Conservation (phyloP, 352 stramenopile genomes). For the Blastocystis sp. region DNA sequence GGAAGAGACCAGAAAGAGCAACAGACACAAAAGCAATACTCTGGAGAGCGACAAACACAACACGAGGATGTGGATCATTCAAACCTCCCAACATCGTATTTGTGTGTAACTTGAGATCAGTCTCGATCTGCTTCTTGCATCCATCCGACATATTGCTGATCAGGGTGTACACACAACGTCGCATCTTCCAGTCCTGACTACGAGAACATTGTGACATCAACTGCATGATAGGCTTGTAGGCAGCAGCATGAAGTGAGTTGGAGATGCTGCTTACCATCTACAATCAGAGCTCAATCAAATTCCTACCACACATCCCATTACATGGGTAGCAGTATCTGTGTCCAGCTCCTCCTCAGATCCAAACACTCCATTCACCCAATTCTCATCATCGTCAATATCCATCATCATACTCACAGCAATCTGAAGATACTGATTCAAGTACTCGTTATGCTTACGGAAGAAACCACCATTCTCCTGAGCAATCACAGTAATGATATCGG, state of each 20-base stretch:
- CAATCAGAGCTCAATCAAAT: neutral
- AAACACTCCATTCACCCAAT: conserved; percentile 23
- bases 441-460: conserved; percentile 1
- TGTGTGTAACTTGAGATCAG: neutral
- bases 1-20: neutral
- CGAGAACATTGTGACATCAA: conserved; percentile 3
- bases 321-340: neutral
- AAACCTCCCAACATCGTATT: conserved; percentile 9
- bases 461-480: conserved; percentile 26
- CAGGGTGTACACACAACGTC: conserved; percentile 4
- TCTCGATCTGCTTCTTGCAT: conserved; percentile 38
- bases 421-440: conserved; percentile 23
- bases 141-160: conserved; percentile 14
- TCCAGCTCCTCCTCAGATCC: conserved; percentile 41
- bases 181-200: conserved; percentile 3
- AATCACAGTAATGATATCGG: conserved; percentile 29
- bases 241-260: neutral
- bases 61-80: conserved; percentile 12
- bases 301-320: neutral
- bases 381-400: conserved; percentile 20
- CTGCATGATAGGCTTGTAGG: conserved; percentile 25
- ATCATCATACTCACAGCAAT: conserved; percentile 16
- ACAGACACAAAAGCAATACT: conserved; percentile 31
- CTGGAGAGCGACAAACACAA: conserved; percentile 31
- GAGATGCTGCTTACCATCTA: conserved; percentile 31